A percentile compares a stretch with the other conserved stretches of the same genome.
Evolutionary conservation across 768 basidiomycete species (phyloP).

Genomic region (Lactarius deliciosus): DNA sequence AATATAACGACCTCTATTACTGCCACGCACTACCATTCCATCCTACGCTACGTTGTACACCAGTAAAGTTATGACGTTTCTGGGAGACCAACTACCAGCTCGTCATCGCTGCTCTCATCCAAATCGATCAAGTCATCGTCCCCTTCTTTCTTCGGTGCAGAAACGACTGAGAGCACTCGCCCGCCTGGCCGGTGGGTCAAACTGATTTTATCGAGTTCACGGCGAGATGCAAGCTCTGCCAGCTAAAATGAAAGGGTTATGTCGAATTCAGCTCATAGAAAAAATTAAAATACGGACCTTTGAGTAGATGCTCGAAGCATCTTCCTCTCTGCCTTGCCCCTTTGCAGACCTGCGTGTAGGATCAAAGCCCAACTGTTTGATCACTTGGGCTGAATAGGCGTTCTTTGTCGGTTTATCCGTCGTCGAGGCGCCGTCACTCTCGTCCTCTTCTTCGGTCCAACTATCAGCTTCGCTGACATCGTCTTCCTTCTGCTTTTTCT

Average conservation of each 20-base stretch:
- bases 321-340: slow-evolving; percentile 39
- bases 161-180: slow-evolving; percentile 62
- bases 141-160: slow-evolving; percentile 37
- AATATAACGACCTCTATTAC: neutral
- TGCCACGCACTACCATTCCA: neutral
- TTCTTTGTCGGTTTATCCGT: slow-evolving; percentile 37
- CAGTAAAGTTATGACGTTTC: neutral
- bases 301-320: slow-evolving; percentile 42
- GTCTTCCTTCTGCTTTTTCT: slow-evolving; percentile 30
- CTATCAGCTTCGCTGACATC: slow-evolving; percentile 16
- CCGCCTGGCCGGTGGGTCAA: slow-evolving; percentile 67
- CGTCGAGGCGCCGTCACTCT: neutral
- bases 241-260: slow-evolving; percentile 41
- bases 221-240: slow-evolving; percentile 53
- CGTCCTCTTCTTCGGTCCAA: slow-evolving; percentile 28
- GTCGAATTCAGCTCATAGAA: neutral
- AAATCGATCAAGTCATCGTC: slow-evolving; percentile 30
- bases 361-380: slow-evolving; percentile 79
- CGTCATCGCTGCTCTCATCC: slow-evolving; percentile 33
- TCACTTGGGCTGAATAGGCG: slow-evolving; percentile 63
- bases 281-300: slow-evolving; percentile 48
- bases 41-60: neutral
- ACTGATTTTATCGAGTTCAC: slow-evolving; percentile 49
- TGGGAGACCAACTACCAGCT: slow-evolving; percentile 14
- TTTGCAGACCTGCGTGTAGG: slow-evolving; percentile 60